Conservation (phyloP, 139 green algal species). For the Micractinium sp. region DNA sequence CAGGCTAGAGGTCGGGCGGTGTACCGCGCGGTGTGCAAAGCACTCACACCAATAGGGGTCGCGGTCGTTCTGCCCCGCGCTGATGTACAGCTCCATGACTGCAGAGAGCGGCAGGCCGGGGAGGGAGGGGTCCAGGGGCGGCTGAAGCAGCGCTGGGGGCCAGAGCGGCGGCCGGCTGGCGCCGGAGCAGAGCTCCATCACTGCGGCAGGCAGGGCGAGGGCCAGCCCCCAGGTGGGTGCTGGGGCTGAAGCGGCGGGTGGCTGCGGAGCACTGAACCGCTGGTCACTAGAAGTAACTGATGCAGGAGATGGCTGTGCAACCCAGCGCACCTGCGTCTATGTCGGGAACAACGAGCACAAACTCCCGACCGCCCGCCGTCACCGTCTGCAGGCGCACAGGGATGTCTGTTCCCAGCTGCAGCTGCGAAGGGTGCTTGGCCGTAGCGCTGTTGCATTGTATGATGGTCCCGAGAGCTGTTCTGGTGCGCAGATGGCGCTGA, state of each 20-base stretch:
- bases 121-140: no score
- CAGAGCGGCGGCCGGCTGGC: no score
- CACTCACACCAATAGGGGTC: conserved; percentile 16
- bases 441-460: not conserved
- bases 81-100: conserved; percentile 85
- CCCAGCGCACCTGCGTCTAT: conserved; percentile 25
- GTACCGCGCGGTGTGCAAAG: not conserved
- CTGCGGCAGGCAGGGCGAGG: no score
- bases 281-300: not conserved
- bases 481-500: no score
- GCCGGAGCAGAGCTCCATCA: no score
- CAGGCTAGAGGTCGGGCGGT: no score
- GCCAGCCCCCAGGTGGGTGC: not conserved
- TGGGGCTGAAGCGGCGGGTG: not conserved
- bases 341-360: conserved; percentile 37
- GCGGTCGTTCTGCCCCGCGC: conserved; percentile 39
- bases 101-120: conserved; percentile 8
- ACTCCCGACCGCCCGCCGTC: not conserved
- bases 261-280: not conserved
- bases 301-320: not conserved
- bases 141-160: no score
- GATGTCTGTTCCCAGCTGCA: conserved; percentile 24
- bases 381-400: not conserved
- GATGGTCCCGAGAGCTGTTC: no score
- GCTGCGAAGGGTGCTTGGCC: not conserved